These are phyloP conservation scores for Aspergillus mulundensis DNA, from an alignment of 495 filamentous ascomycete species.

Conservation along the genomic window DNA sequence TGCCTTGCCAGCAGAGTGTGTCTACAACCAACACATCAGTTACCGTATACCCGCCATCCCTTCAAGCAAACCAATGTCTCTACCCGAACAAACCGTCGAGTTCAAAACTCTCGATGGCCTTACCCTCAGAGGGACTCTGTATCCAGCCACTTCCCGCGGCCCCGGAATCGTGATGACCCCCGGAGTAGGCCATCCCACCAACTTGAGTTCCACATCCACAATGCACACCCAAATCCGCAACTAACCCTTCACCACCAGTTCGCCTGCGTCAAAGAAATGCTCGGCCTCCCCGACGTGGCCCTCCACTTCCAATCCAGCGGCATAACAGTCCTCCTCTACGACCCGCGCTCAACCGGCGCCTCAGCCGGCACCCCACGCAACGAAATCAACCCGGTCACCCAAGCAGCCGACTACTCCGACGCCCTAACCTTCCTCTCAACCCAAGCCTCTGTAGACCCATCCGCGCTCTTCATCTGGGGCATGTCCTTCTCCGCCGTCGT, in stretches of 20 bases:
- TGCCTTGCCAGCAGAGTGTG: not conserved
- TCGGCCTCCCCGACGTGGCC: constrained; percentile 26
- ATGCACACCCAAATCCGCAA: too few relatives aligned
- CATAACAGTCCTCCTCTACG: constrained; percentile 39
- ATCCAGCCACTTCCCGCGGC: constrained; percentile 16
- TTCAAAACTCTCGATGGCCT: constrained; percentile 33
- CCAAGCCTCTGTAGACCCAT: constrained; percentile 25
- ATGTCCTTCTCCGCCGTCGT: constrained; percentile 31
- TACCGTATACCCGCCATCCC: not conserved
- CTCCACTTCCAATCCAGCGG: constrained; percentile 33
- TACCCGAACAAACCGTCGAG: constrained; percentile 14
- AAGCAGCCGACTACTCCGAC: constrained; percentile 27
- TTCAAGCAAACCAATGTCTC: not conserved
- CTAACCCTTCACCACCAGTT: constrained; percentile 30
- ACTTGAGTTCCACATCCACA: too few relatives aligned
- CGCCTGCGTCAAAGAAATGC: constrained; percentile 41
- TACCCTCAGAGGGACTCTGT: constrained; percentile 21
- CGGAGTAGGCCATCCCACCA: constrained; percentile 25
- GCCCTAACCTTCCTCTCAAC: constrained; percentile 27
- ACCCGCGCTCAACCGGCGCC: constrained; percentile 32
- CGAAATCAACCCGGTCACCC: constrained; percentile 32
- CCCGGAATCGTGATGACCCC: constrained; percentile 37
- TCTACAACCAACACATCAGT: not conserved
- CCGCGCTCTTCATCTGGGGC: constrained; percentile 36
- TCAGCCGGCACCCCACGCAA: constrained; percentile 45